These are phyloP conservation scores for Whalleya microplaca DNA, from an alignment of 2,329 filamentous ascomycete species.

Conservation along the genomic window DNA sequence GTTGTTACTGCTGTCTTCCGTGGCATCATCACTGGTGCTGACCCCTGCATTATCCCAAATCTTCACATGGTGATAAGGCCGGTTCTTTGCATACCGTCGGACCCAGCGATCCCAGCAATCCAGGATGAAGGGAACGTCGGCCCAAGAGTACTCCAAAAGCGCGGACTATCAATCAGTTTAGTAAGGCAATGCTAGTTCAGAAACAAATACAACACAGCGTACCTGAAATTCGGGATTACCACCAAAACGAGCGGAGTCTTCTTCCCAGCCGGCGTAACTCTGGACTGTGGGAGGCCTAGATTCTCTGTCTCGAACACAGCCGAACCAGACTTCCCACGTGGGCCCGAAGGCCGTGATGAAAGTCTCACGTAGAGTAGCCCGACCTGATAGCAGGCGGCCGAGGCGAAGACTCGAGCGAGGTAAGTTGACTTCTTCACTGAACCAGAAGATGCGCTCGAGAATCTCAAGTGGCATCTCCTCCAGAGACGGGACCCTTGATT, in stretches of 20 bases:
- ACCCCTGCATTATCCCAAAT: conserved; percentile 31
- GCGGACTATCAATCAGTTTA: conserved; percentile 42
- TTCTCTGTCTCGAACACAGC: conserved; percentile 36
- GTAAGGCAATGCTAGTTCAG: background rate
- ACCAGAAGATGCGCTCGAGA: conserved; percentile 55
- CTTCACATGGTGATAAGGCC: conserved; percentile 39
- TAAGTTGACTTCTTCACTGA: conserved; percentile 53
- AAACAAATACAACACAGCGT: conserved; percentile 18
- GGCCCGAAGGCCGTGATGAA: conserved; percentile 43
- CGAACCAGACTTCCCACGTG: conserved; percentile 45
- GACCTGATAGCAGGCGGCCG: conserved; percentile 49
- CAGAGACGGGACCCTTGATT: conserved; percentile 28
- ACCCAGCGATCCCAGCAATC: conserved; percentile 54
- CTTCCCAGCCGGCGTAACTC: conserved; percentile 38
- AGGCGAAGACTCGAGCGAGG: conserved; percentile 49
- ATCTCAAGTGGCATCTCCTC: conserved; percentile 55
- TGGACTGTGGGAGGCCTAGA: conserved; percentile 1
- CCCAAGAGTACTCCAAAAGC: conserved; percentile 50
- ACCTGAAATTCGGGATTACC: conserved; percentile 52
- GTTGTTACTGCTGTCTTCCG: conserved; percentile 17
- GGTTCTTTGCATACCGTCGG: conserved; percentile 41
- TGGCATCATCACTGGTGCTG: conserved; percentile 21
- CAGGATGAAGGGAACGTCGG: conserved; percentile 49
- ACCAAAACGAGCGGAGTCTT: conserved; percentile 25
- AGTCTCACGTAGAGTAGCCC: conserved; percentile 39